These are phyloP conservation scores for Eleusine coracana DNA, from an alignment of 176 grass and related monocot genomes.

Conservation along the genomic window DNA sequence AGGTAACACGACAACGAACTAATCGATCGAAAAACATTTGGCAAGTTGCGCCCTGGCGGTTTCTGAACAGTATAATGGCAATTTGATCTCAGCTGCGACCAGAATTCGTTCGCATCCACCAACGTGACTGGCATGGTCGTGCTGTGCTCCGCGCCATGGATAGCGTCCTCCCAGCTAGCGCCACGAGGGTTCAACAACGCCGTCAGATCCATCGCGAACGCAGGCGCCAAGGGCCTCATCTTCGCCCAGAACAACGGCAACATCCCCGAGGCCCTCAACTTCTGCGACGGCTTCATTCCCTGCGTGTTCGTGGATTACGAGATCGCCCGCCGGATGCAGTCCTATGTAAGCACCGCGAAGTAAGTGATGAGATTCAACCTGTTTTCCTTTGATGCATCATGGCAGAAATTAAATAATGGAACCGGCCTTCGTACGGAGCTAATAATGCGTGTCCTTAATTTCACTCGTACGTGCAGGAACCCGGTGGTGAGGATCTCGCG, in stretches of 20 bases:
- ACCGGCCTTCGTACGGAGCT: no score
- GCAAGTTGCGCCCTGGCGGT: no score
- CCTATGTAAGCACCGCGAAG: neutral
- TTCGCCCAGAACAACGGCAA: constrained; percentile 1
- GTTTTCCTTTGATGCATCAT: no score
- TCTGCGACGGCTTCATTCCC: neutral
- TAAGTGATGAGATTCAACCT: neutral
- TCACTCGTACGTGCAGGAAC: neutral
- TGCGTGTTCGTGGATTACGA: constrained; percentile 24
- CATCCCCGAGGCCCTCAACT: neutral
- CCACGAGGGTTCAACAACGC: fast-evolving
- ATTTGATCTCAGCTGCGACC: constrained; percentile 12
- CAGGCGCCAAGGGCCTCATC: constrained; percentile 28
- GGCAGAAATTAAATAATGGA: no score
- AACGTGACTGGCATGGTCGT: constrained; percentile 39
- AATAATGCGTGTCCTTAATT: no score
- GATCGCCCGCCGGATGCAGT: neutral
- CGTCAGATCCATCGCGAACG: neutral
- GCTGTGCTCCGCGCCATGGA: neutral
- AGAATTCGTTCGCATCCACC: neutral
- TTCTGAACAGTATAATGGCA: no score
- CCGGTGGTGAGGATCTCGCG: neutral
- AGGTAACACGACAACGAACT: constrained; percentile 7
- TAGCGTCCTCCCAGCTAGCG: neutral
- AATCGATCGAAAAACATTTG: no score